Evolutionary conservation across 768 basidiomycete genomes (phyloP), one percentile per base, ranked within the genome.

Genomic region (Boletus reticuloceps): DNA sequence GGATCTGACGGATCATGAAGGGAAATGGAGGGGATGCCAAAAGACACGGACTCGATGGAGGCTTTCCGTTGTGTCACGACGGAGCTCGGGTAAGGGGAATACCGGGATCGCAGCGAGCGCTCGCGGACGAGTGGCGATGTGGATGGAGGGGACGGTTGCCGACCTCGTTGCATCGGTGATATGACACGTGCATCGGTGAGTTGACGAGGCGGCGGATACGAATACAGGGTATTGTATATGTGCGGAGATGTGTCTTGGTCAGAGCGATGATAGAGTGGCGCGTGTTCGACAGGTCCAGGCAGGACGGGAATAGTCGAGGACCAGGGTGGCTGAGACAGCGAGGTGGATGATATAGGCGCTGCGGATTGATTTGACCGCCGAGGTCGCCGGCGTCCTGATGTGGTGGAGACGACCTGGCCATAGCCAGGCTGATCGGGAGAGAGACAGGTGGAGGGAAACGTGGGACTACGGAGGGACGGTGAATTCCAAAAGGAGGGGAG

Each of bases 391-490:
- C 85, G 79, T n/a, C 79, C 80, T 27, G 81, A 74, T 32, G 80
- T 77, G 31, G 75, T 77, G 42, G 85, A 75, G 17, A 92, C 82
- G 45, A 94, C 85, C 67, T 93, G 91, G 22, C 92, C 91, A 69
- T 86, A 94, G 9, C 92, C 91, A 34, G 90, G 82, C 59, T 91
- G 89, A 69, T 91, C 89, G 48, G 91, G 91, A 1, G 89, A 83
- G 49, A 94, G 75, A 67, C 91, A 94, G 29, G 88, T 89, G 51
- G 78, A 82, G 8, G 91, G 91, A 67, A 94, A 94, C 45, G 83
- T 89, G 22, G 91, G 91, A 0, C 91, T 92, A 66, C 20, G 56
- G 56, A 58, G 25, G 48, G 47, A 60, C 54, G 58, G 66, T 65
- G 53, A 68, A 61, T 50, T 51, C 25, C 20, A 54, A 31, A 43